Evolutionary conservation across 352 stramenopile genomes (phyloP), one percentile per base, ranked within the genome.

Genomic region (Globisporangium recalcitrans): DNA sequence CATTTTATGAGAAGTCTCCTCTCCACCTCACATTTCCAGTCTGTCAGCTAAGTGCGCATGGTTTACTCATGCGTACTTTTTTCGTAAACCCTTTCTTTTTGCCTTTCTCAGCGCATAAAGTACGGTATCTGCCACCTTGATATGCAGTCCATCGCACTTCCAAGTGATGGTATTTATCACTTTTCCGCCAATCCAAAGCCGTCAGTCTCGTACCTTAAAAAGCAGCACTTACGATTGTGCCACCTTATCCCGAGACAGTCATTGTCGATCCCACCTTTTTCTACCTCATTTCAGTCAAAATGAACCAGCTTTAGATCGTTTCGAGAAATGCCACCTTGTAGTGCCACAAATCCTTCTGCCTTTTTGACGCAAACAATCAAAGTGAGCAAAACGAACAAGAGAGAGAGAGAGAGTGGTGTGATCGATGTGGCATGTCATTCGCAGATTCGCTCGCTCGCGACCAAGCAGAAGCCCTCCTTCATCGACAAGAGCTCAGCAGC

Each of bases 361-460:
- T n/a, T 52, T 34, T 54, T 24, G 19, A 34, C 47, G 48, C 47
- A 54, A 54, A 54, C 48, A 54, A 32, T n/a, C n/a, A n/a, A n/a
- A n/a, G n/a, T n/a, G n/a, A n/a, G n/a, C n/a, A n/a, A n/a, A n/a
- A n/a, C n/a, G n/a, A n/a, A n/a, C n/a, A n/a, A n/a, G n/a, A n/a
- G n/a, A n/a, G n/a, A n/a, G n/a, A n/a, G n/a, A n/a, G n/a, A n/a
- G n/a, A n/a, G n/a, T n/a, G n/a, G 34, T 32, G 22, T 26, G 13
- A 36, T 21, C 38, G 42, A 2, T n/a, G 42, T 26, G 40, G 14
- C 24, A 44, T 42, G 51, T 62, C 73, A 85, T 68, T 82, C 68
- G 61, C 58, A 21, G 68, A 78, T 83, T 77, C 64, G 66, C 63
- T 38, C 48, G 13, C 51, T 57, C 31, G 24, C 49, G 7, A 31